phyloP scores from a whole-genome alignment of 495 filamentous ascomycete species.

The Annulohypoxylon stygium region DNA sequence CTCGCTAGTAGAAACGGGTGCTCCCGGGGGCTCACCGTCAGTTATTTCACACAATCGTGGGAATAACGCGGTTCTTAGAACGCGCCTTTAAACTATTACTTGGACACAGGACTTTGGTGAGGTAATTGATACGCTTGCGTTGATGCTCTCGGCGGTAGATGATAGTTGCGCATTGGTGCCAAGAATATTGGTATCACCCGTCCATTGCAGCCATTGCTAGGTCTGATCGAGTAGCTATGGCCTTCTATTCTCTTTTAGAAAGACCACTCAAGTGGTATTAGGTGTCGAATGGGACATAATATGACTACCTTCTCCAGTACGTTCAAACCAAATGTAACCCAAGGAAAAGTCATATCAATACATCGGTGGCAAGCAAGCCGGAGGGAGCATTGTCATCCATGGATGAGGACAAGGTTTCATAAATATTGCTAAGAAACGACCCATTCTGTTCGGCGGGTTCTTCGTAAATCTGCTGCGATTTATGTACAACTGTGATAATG shows the following conservation, averaged over 20 bases:
- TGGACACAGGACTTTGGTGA: slow-evolving; percentile 6
- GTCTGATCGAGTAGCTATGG: not conserved
- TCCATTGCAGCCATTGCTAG: slow-evolving; percentile 14
- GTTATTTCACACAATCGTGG: not conserved
- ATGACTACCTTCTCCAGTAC: not conserved
- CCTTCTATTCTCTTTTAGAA: not conserved
- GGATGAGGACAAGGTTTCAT: not conserved
- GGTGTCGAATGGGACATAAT: not conserved
- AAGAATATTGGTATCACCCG: slow-evolving; percentile 37
- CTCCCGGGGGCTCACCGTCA: not conserved
- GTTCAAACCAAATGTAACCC: slow-evolving; percentile 1
- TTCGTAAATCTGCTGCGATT: slow-evolving; percentile 2
- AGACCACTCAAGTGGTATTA: not conserved
- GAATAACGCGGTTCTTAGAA: not conserved
- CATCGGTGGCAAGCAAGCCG: not conserved
- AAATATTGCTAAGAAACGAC: not conserved
- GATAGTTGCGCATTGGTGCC: slow-evolving; percentile 25
- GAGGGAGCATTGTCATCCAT: not conserved
- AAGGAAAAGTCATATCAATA: not conserved
- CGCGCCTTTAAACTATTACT: not conserved
- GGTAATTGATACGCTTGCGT: slow-evolving; percentile 21
- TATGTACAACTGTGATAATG: slow-evolving; percentile 12
- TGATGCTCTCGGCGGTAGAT: slow-evolving; percentile 6
- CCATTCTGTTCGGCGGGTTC: slow-evolving; percentile 12
- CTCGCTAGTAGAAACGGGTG: not conserved